Percentiles rank a stretch among this genome's conserved stretches.
phyloP scores from a whole-genome alignment of 1,284 basidiomycete genomes.

The Trichosporon ovoides region DNA sequence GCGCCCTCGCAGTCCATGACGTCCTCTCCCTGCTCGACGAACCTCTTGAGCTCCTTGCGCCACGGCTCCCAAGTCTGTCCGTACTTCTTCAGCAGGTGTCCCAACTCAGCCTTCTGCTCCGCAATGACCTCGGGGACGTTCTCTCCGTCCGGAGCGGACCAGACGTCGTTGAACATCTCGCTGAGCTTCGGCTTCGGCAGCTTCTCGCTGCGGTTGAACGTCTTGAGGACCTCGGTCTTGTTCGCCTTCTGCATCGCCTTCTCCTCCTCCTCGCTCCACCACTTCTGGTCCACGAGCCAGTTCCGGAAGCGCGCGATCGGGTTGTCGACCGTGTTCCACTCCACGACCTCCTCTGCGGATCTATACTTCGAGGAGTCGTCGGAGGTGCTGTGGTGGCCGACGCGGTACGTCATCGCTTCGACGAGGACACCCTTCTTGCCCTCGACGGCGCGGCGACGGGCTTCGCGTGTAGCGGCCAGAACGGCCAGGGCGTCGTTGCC shows the following conservation, averaged over 20 bases:
- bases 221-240: constrained; percentile 67
- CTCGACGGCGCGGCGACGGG: constrained; percentile 67
- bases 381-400: constrained; percentile 92
- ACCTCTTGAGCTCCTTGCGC: constrained; percentile 71
- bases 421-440: constrained; percentile 77
- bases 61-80: constrained; percentile 76
- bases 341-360: constrained; percentile 75
- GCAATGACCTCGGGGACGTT: constrained; percentile 75
- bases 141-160: constrained; percentile 54
- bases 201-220: constrained; percentile 72
- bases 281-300: constrained; percentile 73
- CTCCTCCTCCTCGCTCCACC: constrained; percentile 79
- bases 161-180: constrained; percentile 82
- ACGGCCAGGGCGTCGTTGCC: constrained; percentile 92
- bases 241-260: constrained; percentile 63
- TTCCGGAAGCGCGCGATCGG: constrained; percentile 77
- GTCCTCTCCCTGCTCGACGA: constrained; percentile 71
- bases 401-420: constrained; percentile 88
- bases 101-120: constrained; percentile 78
- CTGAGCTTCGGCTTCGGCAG: constrained; percentile 64
- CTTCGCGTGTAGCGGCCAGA: constrained; percentile 70
- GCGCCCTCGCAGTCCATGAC: constrained; percentile 49
- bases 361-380: constrained; percentile 92
- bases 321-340: constrained; percentile 69
- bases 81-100: constrained; percentile 71